A percentile compares a stretch with the other conserved stretches of the same genome.
These are phyloP conservation scores for Penicillium sp. DNA, from an alignment of 2,329 filamentous ascomycete species.

Conservation along the genomic window DNA sequence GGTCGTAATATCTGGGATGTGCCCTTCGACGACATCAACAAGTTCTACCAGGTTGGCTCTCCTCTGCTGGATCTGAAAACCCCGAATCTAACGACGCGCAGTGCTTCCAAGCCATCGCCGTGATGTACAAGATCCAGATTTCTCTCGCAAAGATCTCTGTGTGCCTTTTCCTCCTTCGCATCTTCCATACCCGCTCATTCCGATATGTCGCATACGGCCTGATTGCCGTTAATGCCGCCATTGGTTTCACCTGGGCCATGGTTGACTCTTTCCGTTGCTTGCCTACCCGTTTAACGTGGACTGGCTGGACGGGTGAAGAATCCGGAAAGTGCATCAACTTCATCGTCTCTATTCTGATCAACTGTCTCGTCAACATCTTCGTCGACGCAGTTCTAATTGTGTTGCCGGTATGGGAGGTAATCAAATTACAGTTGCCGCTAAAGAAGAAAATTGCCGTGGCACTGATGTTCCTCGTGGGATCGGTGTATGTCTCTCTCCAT, in stretches of 20 bases:
- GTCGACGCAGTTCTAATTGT: conserved; percentile 21
- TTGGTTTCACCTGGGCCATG: conserved; percentile 21
- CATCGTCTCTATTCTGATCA: conserved; percentile 19
- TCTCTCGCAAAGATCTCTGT: conserved; percentile 22
- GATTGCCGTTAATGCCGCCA: conserved; percentile 19
- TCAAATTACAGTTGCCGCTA: conserved; percentile 21
- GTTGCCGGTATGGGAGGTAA: conserved; percentile 24
- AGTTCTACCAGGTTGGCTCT: conserved; percentile 14
- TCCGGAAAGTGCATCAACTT: conserved; percentile 24
- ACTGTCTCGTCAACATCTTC: conserved; percentile 26
- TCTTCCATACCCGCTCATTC: conserved; percentile 22
- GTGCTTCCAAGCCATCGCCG: conserved; percentile 20
- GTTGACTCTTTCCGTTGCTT: conserved; percentile 24
- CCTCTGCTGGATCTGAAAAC: too few species aligned
- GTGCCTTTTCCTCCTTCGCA: conserved; percentile 26
- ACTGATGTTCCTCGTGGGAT: conserved; percentile 22
- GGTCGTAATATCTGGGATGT: conserved; percentile 27
- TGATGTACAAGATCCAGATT: conserved; percentile 25
- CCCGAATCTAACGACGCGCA: conserved; percentile 7
- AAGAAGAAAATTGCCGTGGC: conserved; percentile 21
- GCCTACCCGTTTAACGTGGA: conserved; percentile 21
- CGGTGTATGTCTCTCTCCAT: conserved; percentile 15
- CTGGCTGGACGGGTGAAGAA: conserved; percentile 21
- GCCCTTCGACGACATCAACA: conserved; percentile 19
- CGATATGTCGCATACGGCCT: conserved; percentile 22